Percentiles rank a stretch among this genome's conserved stretches.
Evolutionary conservation across 768 basidiomycete genomes (phyloP).

Genomic region (Suillus decipiens): DNA sequence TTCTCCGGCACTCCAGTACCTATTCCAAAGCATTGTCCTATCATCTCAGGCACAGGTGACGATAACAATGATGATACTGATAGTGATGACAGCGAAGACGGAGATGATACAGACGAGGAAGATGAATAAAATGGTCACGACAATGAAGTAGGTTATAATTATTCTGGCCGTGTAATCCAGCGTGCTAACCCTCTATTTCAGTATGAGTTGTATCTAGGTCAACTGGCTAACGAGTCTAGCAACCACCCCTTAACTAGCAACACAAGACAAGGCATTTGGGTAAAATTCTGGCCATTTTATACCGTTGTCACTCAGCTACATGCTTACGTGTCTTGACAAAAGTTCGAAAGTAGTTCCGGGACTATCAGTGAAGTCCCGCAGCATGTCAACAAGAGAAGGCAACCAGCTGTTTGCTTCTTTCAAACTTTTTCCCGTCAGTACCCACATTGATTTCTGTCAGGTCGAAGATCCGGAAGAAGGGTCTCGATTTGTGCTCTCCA

Average conservation of each 20-base stretch:
- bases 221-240: background rate
- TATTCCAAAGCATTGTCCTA: background rate
- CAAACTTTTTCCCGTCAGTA: background rate
- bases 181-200: background rate
- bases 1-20: background rate
- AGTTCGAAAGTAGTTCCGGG: background rate
- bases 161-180: background rate
- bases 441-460: background rate
- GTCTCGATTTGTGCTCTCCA: background rate
- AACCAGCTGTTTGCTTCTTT: background rate
- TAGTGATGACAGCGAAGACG: background rate
- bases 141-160: background rate
- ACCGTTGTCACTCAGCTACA: background rate
- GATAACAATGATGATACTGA: background rate
- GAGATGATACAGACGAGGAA: background rate
- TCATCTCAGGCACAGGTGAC: background rate
- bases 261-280: background rate
- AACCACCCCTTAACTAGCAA: background rate
- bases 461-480: background rate
- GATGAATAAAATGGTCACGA: background rate
- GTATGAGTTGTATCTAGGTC: background rate
- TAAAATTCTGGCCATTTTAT: background rate
- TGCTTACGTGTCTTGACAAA: background rate
- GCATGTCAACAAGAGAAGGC: background rate
- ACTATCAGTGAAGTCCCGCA: background rate